phyloP scores from a whole-genome alignment of 1,139 yeast genomes.

The Yamadazyma sp. region DNA sequence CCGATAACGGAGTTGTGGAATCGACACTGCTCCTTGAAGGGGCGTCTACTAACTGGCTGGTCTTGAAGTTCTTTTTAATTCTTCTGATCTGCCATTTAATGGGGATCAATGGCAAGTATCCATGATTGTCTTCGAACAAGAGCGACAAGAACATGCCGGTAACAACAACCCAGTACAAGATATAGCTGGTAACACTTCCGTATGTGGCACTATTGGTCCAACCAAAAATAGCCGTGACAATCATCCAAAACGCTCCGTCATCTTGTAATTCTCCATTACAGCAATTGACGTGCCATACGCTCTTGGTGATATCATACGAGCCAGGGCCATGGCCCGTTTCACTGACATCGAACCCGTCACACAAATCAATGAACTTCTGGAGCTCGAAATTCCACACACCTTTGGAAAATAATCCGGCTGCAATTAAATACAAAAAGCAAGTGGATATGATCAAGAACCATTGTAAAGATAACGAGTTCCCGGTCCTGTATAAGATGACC shows the following conservation, averaged over 20 bases:
- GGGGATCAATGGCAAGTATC: conserved; percentile 61
- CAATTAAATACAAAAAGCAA: conserved; percentile 42
- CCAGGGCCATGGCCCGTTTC: conserved; percentile 95
- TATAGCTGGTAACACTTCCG: conserved; percentile 82
- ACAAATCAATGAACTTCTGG: conserved; percentile 58
- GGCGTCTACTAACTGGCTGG: neutral
- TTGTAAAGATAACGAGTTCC: conserved; percentile 42
- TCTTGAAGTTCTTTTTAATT: conserved; percentile 46
- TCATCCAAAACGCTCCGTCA: conserved; percentile 67
- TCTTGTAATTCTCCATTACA: conserved; percentile 71
- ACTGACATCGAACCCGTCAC: conserved; percentile 84
- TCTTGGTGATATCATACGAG: conserved; percentile 74
- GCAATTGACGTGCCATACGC: conserved; percentile 96
- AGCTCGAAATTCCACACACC: conserved; percentile 90
- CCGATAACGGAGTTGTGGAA: conserved; percentile 26
- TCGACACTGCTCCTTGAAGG: conserved; percentile 25
- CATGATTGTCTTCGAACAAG: conserved; percentile 62
- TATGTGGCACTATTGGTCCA: conserved; percentile 97
- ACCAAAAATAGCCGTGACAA: conserved; percentile 86
- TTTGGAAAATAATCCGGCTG: conserved; percentile 49
- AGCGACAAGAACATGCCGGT: conserved; percentile 51
- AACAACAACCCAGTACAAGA: conserved; percentile 71
- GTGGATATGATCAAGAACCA: conserved; percentile 42
- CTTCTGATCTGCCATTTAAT: conserved; percentile 57
- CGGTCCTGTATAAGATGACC: conserved; percentile 38